phyloP scores from a whole-genome alignment of 2,329 filamentous ascomycete genomes.

The Arthrobotrys musiformis region DNA sequence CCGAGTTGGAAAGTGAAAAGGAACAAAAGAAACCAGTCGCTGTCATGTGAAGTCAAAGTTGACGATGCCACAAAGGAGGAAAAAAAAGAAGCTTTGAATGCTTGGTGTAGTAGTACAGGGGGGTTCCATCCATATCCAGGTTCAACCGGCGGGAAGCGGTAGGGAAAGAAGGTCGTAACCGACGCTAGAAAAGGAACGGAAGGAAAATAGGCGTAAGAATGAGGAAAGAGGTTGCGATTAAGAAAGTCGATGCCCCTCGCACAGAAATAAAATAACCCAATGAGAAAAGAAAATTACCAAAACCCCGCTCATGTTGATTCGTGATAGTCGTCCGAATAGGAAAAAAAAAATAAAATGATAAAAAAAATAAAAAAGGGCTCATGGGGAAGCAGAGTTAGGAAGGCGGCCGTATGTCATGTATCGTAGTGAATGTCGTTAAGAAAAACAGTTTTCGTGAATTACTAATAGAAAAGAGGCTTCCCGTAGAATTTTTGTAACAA shows the following conservation, averaged over 20 bases:
- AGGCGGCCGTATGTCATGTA: slow-evolving; percentile 39
- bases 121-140: slow-evolving; percentile 7
- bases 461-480: slow-evolving; percentile 24
- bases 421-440: slow-evolving; percentile 52
- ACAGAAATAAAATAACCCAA: slow-evolving; percentile 16
- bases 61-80: neutral
- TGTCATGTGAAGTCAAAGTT: neutral
- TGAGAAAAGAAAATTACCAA: slow-evolving; percentile 10
- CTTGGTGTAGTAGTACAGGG: slow-evolving; percentile 9
- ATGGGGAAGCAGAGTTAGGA: slow-evolving; percentile 11
- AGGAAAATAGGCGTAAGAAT: slow-evolving; percentile 11
- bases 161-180: slow-evolving; percentile 10
- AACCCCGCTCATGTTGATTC: slow-evolving; percentile 50
- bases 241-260: slow-evolving; percentile 16
- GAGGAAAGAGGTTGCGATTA: slow-evolving; percentile 16
- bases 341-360: slow-evolving; percentile 13
- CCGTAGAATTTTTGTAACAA: slow-evolving; percentile 2
- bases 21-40: neutral
- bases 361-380: slow-evolving; percentile 3
- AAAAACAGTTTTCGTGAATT: slow-evolving; percentile 43
- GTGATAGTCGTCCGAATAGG: slow-evolving; percentile 38
- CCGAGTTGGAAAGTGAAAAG: neutral
- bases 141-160: neutral
- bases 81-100: neutral
- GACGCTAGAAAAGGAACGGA: slow-evolving; percentile 40